Conservation (phyloP, 805 yeast species). For the Komagataella phaffii region DNA sequence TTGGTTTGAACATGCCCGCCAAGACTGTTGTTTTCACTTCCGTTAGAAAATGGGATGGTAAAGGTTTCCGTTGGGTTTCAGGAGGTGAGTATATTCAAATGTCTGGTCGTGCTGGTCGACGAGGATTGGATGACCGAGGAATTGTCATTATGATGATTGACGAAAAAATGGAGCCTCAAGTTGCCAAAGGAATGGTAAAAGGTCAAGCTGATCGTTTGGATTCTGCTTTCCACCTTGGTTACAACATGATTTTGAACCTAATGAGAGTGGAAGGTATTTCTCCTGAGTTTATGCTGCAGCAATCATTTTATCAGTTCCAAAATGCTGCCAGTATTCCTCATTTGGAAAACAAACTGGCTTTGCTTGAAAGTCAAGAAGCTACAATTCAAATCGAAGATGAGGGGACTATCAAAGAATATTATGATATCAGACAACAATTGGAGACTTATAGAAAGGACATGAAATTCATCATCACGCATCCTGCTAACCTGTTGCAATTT, state of each 20-base stretch:
- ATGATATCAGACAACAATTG: constrained; percentile 65
- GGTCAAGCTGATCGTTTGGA: constrained; percentile 97
- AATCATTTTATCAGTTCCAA: constrained; percentile 92
- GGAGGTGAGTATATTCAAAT: constrained; percentile 99
- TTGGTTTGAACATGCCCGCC: constrained; percentile 98
- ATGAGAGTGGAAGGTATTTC: constrained; percentile 97
- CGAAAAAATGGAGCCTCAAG: constrained; percentile 98
- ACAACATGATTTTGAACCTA: constrained; percentile 91
- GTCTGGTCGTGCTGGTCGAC: constrained; percentile 99
- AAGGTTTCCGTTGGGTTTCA: constrained; percentile 95
- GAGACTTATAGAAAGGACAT: constrained; percentile 61
- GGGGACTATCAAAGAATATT: constrained; percentile 61
- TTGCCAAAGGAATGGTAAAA: constrained; percentile 98
- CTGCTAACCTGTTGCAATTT: constrained; percentile 72
- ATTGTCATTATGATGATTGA: constrained; percentile 99
- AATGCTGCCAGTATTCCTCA: constrained; percentile 83
- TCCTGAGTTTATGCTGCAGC: constrained; percentile 92
- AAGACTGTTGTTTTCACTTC: constrained; percentile 96
- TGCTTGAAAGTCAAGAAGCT: constrained; percentile 34
- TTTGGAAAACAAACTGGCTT: constrained; percentile 54
- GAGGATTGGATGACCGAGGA: constrained; percentile 99
- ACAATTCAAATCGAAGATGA: constrained; percentile 59
- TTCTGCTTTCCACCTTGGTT: constrained; percentile 95
- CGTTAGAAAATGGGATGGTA: constrained; percentile 97
- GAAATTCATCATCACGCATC: constrained; percentile 78